phyloP scores from a whole-genome alignment of 129 eudicot species.

The Tanacetum coccineum region DNA sequence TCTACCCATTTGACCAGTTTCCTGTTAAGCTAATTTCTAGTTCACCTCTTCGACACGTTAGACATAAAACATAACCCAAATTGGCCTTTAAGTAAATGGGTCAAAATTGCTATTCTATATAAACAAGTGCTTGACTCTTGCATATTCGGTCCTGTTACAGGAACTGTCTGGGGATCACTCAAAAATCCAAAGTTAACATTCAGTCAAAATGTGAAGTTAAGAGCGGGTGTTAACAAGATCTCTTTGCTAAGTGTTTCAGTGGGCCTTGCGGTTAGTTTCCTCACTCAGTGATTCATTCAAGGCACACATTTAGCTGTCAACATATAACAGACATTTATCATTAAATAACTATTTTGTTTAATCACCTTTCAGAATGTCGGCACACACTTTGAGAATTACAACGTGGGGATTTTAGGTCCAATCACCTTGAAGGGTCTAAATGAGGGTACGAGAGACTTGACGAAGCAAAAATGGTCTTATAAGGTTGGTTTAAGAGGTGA shows the following conservation, averaged over 20 bases:
- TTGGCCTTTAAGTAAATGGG: background rate
- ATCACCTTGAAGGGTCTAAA: conserved; percentile 68
- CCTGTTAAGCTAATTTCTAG: background rate
- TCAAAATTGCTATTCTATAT: background rate
- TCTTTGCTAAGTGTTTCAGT: conserved; percentile 79
- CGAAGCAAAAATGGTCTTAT: conserved; percentile 75
- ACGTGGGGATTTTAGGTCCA: conserved; percentile 87
- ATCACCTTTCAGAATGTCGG: conserved; percentile 70
- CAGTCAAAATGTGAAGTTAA: conserved; percentile 46
- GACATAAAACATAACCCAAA: background rate
- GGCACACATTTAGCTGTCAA: conserved; percentile 1
- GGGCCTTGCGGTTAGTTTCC: conserved; percentile 66
- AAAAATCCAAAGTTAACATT: conserved; percentile 58
- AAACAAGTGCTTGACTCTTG: conserved; percentile 13
- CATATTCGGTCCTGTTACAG: conserved; percentile 30
- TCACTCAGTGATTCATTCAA: background rate
- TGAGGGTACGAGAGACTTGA: conserved; percentile 73
- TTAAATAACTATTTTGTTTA: background rate
- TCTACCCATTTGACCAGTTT: conserved; percentile 15
- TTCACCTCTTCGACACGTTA: background rate
- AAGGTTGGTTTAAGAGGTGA: conserved; percentile 89
- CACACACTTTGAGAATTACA: conserved; percentile 65
- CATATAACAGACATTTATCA: background rate
- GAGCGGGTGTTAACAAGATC: conserved; percentile 73
- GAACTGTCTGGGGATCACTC: conserved; percentile 61